These are phyloP conservation scores for Colletotrichum tropicale DNA, from an alignment of 2,329 filamentous ascomycete genomes.

Conservation along the genomic window DNA sequence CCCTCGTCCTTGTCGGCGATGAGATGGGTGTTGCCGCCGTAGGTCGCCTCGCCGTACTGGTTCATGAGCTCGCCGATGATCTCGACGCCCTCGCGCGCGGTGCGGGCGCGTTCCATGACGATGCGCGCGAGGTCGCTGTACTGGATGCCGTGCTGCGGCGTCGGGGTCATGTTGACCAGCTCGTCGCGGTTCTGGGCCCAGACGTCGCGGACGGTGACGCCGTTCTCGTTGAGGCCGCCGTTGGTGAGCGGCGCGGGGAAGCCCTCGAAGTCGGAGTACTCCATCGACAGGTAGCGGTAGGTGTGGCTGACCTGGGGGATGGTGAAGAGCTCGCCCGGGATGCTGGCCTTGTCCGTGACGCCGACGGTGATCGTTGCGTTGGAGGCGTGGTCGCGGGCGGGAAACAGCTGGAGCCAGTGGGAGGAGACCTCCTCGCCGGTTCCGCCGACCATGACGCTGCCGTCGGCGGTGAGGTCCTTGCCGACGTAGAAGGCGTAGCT, in stretches of 20 bases:
- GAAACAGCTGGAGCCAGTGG: conserved; percentile 51
- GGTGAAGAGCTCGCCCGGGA: conserved; percentile 31
- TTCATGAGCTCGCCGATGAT: conserved; percentile 42
- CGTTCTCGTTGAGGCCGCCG: conserved; percentile 46
- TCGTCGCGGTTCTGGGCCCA: conserved; percentile 44
- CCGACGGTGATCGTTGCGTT: conserved; percentile 47
- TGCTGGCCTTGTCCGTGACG: conserved; percentile 40
- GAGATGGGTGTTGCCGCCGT: conserved; percentile 46
- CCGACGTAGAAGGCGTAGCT: conserved; percentile 54
- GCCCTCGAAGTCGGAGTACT: conserved; percentile 41
- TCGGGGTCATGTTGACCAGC: conserved; percentile 42
- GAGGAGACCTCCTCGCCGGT: conserved; percentile 52
- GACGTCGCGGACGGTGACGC: conserved; percentile 44
- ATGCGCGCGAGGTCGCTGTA: conserved; percentile 44
- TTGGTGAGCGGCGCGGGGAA: conserved; percentile 48
- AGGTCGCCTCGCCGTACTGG: conserved; percentile 43
- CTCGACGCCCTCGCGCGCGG: conserved; percentile 44
- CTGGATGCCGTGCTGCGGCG: conserved; percentile 42
- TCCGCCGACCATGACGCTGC: conserved; percentile 46
- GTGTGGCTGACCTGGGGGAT: conserved; percentile 30
- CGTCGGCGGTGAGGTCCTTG: conserved; percentile 45
- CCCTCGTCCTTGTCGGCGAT: conserved; percentile 37
- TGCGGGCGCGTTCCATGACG: conserved; percentile 42
- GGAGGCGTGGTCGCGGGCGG: conserved; percentile 39
- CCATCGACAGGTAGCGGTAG: conserved; percentile 31